A percentile compares a stretch with the other conserved stretches of the same genome.
Evolutionary conservation across 768 basidiomycete genomes (phyloP).

Genomic region (Hypholoma sublateritium): DNA sequence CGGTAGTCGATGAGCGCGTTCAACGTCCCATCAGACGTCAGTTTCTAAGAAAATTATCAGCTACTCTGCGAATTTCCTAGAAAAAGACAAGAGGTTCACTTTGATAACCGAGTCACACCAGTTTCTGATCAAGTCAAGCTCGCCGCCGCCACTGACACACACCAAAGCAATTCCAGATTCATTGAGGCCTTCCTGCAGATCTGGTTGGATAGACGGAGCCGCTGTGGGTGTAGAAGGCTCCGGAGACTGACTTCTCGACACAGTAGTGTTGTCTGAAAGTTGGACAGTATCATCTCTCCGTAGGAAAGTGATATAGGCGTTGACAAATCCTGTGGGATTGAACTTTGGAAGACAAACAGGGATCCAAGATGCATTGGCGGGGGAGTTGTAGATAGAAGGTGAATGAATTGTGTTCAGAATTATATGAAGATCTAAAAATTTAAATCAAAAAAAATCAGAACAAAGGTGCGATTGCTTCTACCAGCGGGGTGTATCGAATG

Average conservation of each 20-base stretch:
- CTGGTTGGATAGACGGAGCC: constrained; percentile 6
- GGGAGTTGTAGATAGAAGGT: constrained; percentile 74
- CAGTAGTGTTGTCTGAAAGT: constrained; percentile 13
- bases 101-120: constrained; percentile 73
- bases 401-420: constrained; percentile 88
- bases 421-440: constrained; percentile 76
- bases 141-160: constrained; percentile 78
- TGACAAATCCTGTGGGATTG: constrained; percentile 85
- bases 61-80: neutral
- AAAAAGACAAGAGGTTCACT: constrained; percentile 35
- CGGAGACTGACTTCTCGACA: constrained; percentile 8
- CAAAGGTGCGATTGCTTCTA: neutral
- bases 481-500: constrained; percentile 8
- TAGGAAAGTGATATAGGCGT: constrained; percentile 83
- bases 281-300: constrained; percentile 38
- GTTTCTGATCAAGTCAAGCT: constrained; percentile 78
- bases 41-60: constrained; percentile 44
- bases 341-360: constrained; percentile 96
- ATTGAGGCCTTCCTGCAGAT: constrained; percentile 23
- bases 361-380: constrained; percentile 86
- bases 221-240: constrained; percentile 11
- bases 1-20: constrained; percentile 51
- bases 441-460: constrained; percentile 14
- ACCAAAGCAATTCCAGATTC: constrained; percentile 62
- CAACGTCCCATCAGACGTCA: constrained; percentile 59